Evolutionary conservation across 345 rosid species (phyloP), one percentile per base, ranked within the genome.

Genomic region (Schrenkiella parvula): DNA sequence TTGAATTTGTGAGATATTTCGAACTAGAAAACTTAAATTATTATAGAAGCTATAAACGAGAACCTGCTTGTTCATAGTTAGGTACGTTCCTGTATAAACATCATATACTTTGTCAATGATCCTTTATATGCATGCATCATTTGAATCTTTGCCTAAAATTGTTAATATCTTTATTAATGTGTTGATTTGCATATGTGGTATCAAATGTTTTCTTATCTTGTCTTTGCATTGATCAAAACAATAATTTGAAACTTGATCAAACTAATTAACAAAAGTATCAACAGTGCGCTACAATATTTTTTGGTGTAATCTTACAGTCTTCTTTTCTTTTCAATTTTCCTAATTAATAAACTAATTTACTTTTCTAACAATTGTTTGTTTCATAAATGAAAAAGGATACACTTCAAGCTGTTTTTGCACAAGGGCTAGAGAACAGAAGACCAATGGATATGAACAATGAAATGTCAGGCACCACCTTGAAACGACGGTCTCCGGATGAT

Each of bases 401-500:
- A 54, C 44, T 32, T 12, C 62, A 31, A 60, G 68, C 32, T 56
- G 9, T 58, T 23, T 35, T 56, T 10, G 61, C 70, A 64, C 42
- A 54, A 46, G 60, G 54, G 15, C 25, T 23, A 66, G 76, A 70
- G 51, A 35, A 70, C 14, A 62, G 8, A 67, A 60, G 48, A 42
- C 5, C 64, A 68, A 42, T 3, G 73, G 80, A 82, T 15, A 78
- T 71, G 74, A 82, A 78, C 29, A 66, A 73, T 38, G 80, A 75
- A 53, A 61, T 19, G 53, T 58, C 73, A 17, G 29, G 57, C 15
- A 70, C 44, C 25, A 71, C 50, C 8, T 56, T 71, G 32, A 48
- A 68, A 50, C 65, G 76, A 55, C n/a, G 13, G 38, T 56, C 68
- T 28, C 61, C 61, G 0, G 69, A 44, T 17, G 78, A 55, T 32